Conservation (phyloP, 345 rosid species). For the Theobroma cacao region DNA sequence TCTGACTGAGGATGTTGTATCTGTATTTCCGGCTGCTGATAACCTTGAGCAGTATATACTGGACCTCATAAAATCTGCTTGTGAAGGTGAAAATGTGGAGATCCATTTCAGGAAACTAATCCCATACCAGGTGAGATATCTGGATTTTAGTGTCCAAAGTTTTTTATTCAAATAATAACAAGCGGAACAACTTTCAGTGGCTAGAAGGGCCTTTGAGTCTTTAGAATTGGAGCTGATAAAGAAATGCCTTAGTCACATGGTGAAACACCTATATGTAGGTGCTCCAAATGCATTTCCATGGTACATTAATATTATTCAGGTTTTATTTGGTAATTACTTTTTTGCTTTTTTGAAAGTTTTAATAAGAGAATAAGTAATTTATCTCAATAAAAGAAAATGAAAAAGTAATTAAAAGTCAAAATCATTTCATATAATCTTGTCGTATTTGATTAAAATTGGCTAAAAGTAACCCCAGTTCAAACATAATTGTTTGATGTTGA, state of each 20-base stretch:
- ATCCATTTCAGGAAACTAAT: slow-evolving; percentile 60
- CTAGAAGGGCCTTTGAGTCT: neutral
- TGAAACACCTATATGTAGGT: neutral
- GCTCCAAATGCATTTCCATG: neutral
- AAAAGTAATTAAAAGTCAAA: neutral
- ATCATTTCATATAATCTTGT: neutral
- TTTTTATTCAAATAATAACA: neutral
- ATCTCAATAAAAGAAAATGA: neutral
- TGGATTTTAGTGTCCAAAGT: slow-evolving; percentile 3
- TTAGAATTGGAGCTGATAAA: slow-evolving; percentile 4
- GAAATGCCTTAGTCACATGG: neutral
- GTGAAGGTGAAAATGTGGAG: slow-evolving; percentile 62
- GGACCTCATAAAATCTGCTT: slow-evolving; percentile 54
- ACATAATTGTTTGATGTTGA: neutral
- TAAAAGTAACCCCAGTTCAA: neutral
- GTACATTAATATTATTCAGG: neutral
- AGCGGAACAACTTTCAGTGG: neutral
- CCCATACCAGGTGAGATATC: slow-evolving; percentile 69
- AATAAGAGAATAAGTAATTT: neutral
- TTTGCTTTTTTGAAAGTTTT: neutral
- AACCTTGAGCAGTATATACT: slow-evolving; percentile 82
- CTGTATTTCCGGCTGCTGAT: slow-evolving; percentile 92
- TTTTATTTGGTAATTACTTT: neutral
- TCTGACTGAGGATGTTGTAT: slow-evolving; percentile 85
- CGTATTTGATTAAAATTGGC: neutral